Base-by-base conservation (phyloP, 352 stramenopile genomes). In the Proteromonas lacertae region DNA sequence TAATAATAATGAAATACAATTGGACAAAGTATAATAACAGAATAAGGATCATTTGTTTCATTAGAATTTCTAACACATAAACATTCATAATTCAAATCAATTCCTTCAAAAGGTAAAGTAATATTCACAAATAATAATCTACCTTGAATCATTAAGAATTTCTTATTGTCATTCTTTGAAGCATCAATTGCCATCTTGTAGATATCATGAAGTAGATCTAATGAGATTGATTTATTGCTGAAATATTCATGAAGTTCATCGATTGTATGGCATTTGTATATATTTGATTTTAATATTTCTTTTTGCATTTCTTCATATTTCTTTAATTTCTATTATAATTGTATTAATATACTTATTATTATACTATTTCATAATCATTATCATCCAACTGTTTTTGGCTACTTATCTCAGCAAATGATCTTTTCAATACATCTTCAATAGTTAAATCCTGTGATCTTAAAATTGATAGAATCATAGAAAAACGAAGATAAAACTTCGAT, bases 351-450 rank as follows among this genome's bases (percentile, higher is more conserved):
- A 45, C 37, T 67, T 62, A 2, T 50, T 47, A 23, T 59, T 64
- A 29, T 62, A 32, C 30, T 61, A 51, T 32, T 56, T 77, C 30
- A 79, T 72, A 5, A 24, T 39, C 25, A n/a, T 19, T 3, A n/a
- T 14, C 10, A 22, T 21, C n/a, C 6, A 42, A 28, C 17, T 10
- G 2, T 16, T 20, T 34, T 26, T 42, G 36, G 1, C 5, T 28
- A 28, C 2, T 1, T 50, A 91, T 91, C 50, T 93, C 73, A 16
- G 72, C 83, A 42, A 91, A 93, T 6, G 63, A 82, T n/a, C 70
- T 57, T 51, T 90, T 92, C 52, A 94, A 92, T 79, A 93, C 93
- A 39, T 83, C 69, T 44, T 79, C 65, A 22, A 86, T 60, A 1
- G 56, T 79, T 26, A 83, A 44, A 23, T 28, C 22, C 5, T 42